Evolutionary conservation across 2,329 filamentous ascomycete genomes (phyloP).

Genomic region (Shiraia bambusicola): DNA sequence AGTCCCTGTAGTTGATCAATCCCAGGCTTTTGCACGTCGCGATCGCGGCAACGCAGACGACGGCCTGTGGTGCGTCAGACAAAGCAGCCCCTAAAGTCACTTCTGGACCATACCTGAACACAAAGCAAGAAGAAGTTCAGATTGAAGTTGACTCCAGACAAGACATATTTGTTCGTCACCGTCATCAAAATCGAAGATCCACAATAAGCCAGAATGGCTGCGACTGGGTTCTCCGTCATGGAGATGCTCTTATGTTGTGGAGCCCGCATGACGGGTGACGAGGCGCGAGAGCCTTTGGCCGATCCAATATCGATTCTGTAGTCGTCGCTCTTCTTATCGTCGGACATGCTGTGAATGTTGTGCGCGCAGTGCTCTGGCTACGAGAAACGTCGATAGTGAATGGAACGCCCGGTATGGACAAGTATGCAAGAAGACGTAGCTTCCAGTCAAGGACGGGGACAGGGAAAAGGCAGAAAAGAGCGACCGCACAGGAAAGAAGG

Average conservation of each 20-base stretch:
- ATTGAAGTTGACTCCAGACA: constrained; percentile 90
- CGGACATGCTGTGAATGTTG: constrained; percentile 61
- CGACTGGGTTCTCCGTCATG: constrained; percentile 71
- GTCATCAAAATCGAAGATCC: constrained; percentile 98
- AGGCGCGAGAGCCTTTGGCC: constrained; percentile 47
- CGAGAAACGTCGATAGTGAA: constrained; percentile 16
- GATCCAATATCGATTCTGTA: constrained; percentile 66
- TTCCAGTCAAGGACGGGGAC: constrained; percentile 6
- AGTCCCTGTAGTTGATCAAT: constrained; percentile 79
- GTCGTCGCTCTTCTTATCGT: constrained; percentile 85
- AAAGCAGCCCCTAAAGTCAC: neutral
- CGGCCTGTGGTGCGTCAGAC: constrained; percentile 59
- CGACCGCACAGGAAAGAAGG: constrained; percentile 17
- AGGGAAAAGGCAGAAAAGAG: constrained; percentile 20
- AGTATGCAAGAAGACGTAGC: constrained; percentile 9
- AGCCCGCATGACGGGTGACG: constrained; percentile 53
- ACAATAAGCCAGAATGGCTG: constrained; percentile 89
- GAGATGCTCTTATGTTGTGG: constrained; percentile 24
- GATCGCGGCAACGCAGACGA: constrained; percentile 87
- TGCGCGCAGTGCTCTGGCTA: constrained; percentile 8
- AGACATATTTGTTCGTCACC: constrained; percentile 98
- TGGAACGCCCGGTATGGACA: constrained; percentile 20
- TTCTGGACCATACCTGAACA: constrained; percentile 71
- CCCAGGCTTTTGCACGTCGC: constrained; percentile 77
- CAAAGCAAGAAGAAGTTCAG: constrained; percentile 93